These are phyloP conservation scores for Nicotiana sylvestris DNA, from an alignment of 257 asterid species.

Conservation along the genomic window DNA sequence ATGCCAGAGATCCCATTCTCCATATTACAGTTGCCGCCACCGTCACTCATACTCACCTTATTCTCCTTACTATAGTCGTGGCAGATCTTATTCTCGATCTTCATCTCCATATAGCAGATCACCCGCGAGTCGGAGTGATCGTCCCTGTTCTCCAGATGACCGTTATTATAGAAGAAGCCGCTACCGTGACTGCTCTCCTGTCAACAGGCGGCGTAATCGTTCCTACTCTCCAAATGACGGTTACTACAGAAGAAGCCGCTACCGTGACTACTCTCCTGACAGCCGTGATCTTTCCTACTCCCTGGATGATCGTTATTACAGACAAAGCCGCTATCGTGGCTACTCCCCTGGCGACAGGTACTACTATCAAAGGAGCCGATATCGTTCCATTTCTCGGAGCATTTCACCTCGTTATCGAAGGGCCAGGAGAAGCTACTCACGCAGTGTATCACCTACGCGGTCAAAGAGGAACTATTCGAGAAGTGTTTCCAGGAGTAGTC, in stretches of 20 bases:
- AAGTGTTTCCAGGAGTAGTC: conserved; percentile 39
- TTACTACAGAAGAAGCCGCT: conserved; percentile 26
- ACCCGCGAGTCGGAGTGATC: conserved; percentile 38
- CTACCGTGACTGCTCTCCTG: conserved; percentile 13
- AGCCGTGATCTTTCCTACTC: conserved; percentile 26
- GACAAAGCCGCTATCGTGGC: not conserved
- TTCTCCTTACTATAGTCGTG: conserved; percentile 32
- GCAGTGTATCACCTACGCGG: conserved; percentile 29
- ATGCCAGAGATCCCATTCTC: conserved; percentile 26
- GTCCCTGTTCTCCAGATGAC: conserved; percentile 42
- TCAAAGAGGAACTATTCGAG: conserved; percentile 38
- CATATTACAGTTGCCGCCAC: conserved; percentile 17
- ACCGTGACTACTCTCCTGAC: conserved; percentile 6
- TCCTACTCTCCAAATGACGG: conserved; percentile 42
- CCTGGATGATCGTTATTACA: conserved; percentile 10
- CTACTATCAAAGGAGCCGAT: conserved; percentile 1
- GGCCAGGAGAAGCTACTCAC: conserved; percentile 39
- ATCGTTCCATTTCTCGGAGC: conserved; percentile 14
- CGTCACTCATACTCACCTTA: conserved; percentile 9
- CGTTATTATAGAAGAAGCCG: conserved; percentile 27
- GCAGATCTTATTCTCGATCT: conserved; percentile 53
- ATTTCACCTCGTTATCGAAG: conserved; percentile 15
- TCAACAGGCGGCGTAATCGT: conserved; percentile 21
- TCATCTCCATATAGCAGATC: conserved; percentile 58
- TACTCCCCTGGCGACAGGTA: not conserved